Evolutionary conservation across 768 basidiomycete genomes (phyloP).

Genomic region (Macrolepiota dolichaula): DNA sequence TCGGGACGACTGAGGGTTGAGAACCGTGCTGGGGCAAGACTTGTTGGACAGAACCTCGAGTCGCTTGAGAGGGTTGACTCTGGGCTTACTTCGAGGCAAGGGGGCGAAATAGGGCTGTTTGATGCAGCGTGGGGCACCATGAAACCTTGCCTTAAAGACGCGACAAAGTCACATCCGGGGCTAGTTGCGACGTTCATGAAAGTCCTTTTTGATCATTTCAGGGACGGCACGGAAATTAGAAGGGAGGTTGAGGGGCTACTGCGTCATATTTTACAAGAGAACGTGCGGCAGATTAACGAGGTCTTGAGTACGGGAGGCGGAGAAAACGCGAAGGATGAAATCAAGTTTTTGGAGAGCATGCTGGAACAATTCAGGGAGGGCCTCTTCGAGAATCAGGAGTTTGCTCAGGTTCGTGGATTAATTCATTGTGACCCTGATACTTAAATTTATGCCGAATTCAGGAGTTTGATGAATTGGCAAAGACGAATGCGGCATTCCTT

Average conservation of each 20-base stretch:
- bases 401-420: slow-evolving; percentile 40
- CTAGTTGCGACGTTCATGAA: slow-evolving; percentile 47
- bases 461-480: slow-evolving; percentile 42
- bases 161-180: slow-evolving; percentile 19
- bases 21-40: slow-evolving; percentile 35
- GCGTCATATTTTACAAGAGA: slow-evolving; percentile 27
- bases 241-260: slow-evolving; percentile 26
- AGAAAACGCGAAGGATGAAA: background rate
- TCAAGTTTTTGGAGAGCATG: slow-evolving; percentile 24
- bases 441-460: slow-evolving; percentile 17
- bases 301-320: slow-evolving; percentile 6
- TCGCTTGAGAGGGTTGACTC: slow-evolving; percentile 28
- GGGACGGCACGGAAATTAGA: slow-evolving; percentile 22
- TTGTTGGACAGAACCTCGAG: slow-evolving; percentile 39
- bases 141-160: slow-evolving; percentile 22
- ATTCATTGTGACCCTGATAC: background rate
- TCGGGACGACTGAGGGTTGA: slow-evolving; percentile 44
- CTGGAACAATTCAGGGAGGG: slow-evolving; percentile 49
- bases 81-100: slow-evolving; percentile 13
- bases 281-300: slow-evolving; percentile 30
- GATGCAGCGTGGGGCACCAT: slow-evolving; percentile 46
- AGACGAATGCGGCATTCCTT: slow-evolving; percentile 19
- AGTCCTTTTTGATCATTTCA: slow-evolving; percentile 38
- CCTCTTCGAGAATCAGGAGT: slow-evolving; percentile 41
- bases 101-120: slow-evolving; percentile 38